Conservation (phyloP, 2,329 filamentous ascomycete genomes). For the Aspergillus ochraceoroseus region DNA sequence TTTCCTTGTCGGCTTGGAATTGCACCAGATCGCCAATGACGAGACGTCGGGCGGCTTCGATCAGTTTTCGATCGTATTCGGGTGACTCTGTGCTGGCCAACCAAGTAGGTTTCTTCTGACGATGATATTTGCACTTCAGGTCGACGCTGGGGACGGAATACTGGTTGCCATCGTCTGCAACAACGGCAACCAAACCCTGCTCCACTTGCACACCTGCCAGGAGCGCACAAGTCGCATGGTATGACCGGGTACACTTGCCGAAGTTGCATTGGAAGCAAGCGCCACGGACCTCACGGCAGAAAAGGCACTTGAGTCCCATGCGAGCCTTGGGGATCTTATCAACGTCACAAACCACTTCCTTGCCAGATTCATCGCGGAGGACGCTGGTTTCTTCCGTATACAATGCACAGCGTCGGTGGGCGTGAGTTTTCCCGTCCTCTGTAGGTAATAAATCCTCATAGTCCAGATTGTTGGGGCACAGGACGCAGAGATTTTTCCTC, state of each 20-base stretch:
- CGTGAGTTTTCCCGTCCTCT: constrained; percentile 73
- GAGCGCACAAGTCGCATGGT: constrained; percentile 91
- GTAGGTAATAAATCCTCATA: constrained; percentile 79
- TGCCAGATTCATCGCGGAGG: constrained; percentile 60
- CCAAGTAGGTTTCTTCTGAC: constrained; percentile 77
- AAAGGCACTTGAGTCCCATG: constrained; percentile 87
- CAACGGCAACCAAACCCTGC: constrained; percentile 76
- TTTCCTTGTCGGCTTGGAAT: constrained; percentile 77
- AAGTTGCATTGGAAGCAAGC: constrained; percentile 95
- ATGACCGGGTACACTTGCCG: constrained; percentile 88
- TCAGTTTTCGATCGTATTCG: constrained; percentile 65
- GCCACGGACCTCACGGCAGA: constrained; percentile 90
- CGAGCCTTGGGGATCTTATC: constrained; percentile 80
- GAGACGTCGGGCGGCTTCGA: constrained; percentile 62
- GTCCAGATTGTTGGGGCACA: constrained; percentile 86
- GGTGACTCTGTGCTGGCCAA: constrained; percentile 59
- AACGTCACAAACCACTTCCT: constrained; percentile 72
- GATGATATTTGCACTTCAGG: constrained; percentile 90
- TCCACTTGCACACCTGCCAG: constrained; percentile 90
- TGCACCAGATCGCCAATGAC: constrained; percentile 75
- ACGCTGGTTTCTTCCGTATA: constrained; percentile 93
- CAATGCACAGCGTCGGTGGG: constrained; percentile 80
- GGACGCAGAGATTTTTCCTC: constrained; percentile 73
- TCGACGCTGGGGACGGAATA: constrained; percentile 90
- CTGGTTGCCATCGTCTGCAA: constrained; percentile 83